Evolutionary conservation across 2,329 filamentous ascomycete genomes (phyloP).

Genomic region (Juglanconis juglandina): DNA sequence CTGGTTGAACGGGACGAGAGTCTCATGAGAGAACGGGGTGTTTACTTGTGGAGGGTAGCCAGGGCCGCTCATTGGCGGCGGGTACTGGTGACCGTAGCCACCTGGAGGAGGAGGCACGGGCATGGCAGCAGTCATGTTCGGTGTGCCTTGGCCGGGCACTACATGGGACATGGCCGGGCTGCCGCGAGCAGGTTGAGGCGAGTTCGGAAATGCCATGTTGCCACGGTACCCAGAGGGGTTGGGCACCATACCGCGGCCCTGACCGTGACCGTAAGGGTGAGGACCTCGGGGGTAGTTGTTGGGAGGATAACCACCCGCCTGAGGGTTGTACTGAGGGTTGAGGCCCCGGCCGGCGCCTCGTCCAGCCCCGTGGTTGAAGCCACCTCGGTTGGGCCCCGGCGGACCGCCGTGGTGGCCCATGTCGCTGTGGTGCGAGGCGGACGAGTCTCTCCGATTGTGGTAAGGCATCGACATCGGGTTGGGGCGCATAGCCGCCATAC

Average conservation of each 20-base stretch:
- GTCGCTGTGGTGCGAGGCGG: slow-evolving; percentile 76
- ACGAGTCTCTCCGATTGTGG: slow-evolving; percentile 83
- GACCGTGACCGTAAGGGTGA: neutral
- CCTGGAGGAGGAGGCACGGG: slow-evolving; percentile 59
- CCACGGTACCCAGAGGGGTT: slow-evolving; percentile 38
- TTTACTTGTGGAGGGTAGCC: slow-evolving; percentile 61
- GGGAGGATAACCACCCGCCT: slow-evolving; percentile 45
- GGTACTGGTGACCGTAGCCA: slow-evolving; percentile 53
- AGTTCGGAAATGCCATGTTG: slow-evolving; percentile 57
- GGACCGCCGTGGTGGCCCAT: slow-evolving; percentile 58
- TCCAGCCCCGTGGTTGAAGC: slow-evolving; percentile 43
- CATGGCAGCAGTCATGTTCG: slow-evolving; percentile 65
- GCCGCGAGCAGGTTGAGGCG: slow-evolving; percentile 60
- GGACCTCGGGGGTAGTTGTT: slow-evolving; percentile 35
- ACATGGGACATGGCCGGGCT: slow-evolving; percentile 65
- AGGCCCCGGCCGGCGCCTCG: slow-evolving; percentile 43
- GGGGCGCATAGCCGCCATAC: slow-evolving; percentile 60
- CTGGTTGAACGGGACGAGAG: slow-evolving; percentile 30
- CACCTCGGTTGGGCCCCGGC: slow-evolving; percentile 56
- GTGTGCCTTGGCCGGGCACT: slow-evolving; percentile 58
- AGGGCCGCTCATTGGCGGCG: slow-evolving; percentile 51
- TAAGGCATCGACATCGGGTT: slow-evolving; percentile 46
- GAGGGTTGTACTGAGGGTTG: slow-evolving; percentile 31
- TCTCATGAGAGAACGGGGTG: slow-evolving; percentile 38
- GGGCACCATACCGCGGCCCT: slow-evolving; percentile 48